These are phyloP conservation scores for Bothriochloa decipiens DNA, from an alignment of 176 grass and related monocot genomes.

Conservation along the genomic window DNA sequence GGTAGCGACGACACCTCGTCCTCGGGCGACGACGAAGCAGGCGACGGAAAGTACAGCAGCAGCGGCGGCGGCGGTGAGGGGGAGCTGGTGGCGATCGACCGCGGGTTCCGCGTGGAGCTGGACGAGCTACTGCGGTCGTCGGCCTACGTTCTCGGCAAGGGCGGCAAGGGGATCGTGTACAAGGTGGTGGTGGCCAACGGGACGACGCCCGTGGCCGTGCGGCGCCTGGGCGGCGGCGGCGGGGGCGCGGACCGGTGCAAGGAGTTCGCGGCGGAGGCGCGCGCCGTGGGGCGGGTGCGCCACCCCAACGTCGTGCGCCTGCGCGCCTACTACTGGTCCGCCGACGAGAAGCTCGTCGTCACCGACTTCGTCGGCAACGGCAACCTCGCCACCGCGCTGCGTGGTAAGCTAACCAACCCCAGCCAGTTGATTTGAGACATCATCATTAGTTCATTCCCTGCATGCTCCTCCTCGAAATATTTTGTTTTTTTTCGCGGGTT, in stretches of 20 bases:
- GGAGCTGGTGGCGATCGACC: conserved; percentile 85
- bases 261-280: conserved; percentile 84
- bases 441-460: not conserved
- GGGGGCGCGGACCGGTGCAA: conserved; percentile 45
- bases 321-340: conserved; percentile 92
- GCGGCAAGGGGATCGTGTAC: conserved; percentile 94
- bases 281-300: conserved; percentile 59
- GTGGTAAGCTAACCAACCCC: conserved; percentile 43
- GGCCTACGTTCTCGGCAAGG: conserved; percentile 92
- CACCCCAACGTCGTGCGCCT: conserved; percentile 89
- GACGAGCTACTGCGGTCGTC: conserved; percentile 92
- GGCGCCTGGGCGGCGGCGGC: conserved; percentile 67
- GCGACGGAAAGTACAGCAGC: conserved; percentile 37
- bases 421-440: not conserved
- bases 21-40: conserved; percentile 18
- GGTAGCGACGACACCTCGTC: not conserved
- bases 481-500: not conserved
- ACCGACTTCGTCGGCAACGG: conserved; percentile 97
- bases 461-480: not conserved
- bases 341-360: conserved; percentile 94
- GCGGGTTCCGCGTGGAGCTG: conserved; percentile 76
- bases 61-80: conserved; percentile 49
- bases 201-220: conserved; percentile 79
- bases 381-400: conserved; percentile 79
- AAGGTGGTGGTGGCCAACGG: conserved; percentile 93